Base-by-base conservation (phyloP, 192 early-diverging fungal species). In the Geosiphon pyriformis region DNA sequence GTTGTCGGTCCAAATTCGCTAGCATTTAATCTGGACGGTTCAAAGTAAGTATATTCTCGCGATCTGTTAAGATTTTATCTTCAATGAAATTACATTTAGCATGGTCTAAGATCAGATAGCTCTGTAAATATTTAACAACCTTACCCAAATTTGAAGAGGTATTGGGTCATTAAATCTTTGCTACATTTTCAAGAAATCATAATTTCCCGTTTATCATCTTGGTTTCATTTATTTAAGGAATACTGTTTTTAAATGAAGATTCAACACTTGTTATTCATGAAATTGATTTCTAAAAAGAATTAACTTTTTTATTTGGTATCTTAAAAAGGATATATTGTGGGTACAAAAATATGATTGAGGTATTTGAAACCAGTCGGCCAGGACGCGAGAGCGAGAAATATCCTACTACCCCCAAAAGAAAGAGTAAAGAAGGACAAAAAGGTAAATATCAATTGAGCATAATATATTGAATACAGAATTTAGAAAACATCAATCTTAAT, bases 371-470 rank as follows among this genome's bases (percentile, higher is more conserved):
- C 0, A 63, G 80, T 10, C 76, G 87, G 2, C 87, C 88, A 12
- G 90, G 90, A 1, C 52, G 70, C n/a, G 83, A 81, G 0, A 65
- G 78, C 6, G 56, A 67, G 4, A 78, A 80, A 56, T 52, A 56
- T 15, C 69, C 79, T 0, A 90, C 85, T 12, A 74, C 83, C 1
- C 84, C 84, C 0, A 85, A 77, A 6, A 74, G 87, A 10, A 85
- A 84, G 55, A 87, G 85, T 57, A 80, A 72, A 65, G 78, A 88
- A 22, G 91, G 91, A 0, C 84, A 91, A 67, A 91, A 89, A 55
- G 92, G 87, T 77, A 7, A 26, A 18, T 26, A 33, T 47, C 22
- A 78, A 59, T 4, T 26, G 42, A 54, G 52, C 20, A 7, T 12
- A 54, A 54, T 20, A 6, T 12, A 7, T 20, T 20, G 26, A 23